phyloP scores from a whole-genome alignment of 2,329 filamentous ascomycete genomes.

The Parastagonospora avenae region DNA sequence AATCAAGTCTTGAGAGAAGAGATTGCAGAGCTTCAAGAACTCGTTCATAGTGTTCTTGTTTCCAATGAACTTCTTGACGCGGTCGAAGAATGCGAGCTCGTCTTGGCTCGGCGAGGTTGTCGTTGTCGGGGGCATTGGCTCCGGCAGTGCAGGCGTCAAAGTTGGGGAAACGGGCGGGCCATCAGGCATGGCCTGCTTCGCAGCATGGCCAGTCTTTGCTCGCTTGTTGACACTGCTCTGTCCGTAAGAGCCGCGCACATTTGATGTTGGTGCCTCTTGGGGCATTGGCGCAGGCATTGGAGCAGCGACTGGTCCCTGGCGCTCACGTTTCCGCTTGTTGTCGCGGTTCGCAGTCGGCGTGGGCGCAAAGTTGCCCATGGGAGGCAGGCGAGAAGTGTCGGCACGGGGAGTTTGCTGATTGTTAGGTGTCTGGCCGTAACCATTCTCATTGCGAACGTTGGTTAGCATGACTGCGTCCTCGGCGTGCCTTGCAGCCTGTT shows the following conservation, averaged over 20 bases:
- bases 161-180: conserved; percentile 76
- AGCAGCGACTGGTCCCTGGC: conserved; percentile 55
- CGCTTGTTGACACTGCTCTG: conserved; percentile 54
- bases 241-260: conserved; percentile 35
- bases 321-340: conserved; percentile 80
- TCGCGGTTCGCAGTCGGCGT: conserved; percentile 84
- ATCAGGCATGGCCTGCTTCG: conserved; percentile 65
- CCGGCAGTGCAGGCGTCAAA: conserved; percentile 83
- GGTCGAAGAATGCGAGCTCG: conserved; percentile 92
- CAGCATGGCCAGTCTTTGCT: conserved; percentile 68
- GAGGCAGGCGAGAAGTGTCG: conserved; percentile 68
- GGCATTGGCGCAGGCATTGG: conserved; percentile 40
- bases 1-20: conserved; percentile 92
- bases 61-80: conserved; percentile 92
- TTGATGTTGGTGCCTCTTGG: conserved; percentile 41
- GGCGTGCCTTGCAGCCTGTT: conserved; percentile 65
- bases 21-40: conserved; percentile 94
- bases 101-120: conserved; percentile 77
- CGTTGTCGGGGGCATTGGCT: conserved; percentile 79
- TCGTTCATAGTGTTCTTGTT: conserved; percentile 94
- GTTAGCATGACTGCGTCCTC: conserved; percentile 73
- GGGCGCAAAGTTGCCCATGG: conserved; percentile 92
- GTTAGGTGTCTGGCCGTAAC: conserved; percentile 50
- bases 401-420: conserved; percentile 55
- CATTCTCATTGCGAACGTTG: conserved; percentile 63